Conservation (phyloP, 768 basidiomycete species). For the Lactarius psammicola region DNA sequence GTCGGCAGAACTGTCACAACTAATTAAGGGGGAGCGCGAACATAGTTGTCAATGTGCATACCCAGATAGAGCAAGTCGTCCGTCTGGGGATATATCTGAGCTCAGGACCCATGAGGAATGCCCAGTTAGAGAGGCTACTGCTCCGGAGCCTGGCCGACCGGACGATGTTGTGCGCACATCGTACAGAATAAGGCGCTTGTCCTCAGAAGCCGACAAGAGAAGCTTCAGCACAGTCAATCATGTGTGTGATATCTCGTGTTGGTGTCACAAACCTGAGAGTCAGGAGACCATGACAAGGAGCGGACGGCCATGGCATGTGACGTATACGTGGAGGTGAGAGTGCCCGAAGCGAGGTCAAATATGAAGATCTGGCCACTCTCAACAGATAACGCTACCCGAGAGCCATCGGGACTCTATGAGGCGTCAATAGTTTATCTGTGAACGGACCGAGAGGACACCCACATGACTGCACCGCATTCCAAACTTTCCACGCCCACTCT, state of each 20-base stretch:
- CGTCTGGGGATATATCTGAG: conserved; percentile 79
- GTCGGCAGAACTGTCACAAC: conserved; percentile 65
- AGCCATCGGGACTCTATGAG: conserved; percentile 85
- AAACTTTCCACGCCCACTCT: conserved; percentile 71
- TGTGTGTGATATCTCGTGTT: conserved; percentile 3
- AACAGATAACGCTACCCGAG: conserved; percentile 73
- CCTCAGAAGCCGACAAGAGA: conserved; percentile 87
- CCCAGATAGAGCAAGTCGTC: conserved; percentile 78
- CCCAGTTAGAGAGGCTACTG: conserved; percentile 81
- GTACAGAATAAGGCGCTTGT: conserved; percentile 86
- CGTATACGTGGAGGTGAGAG: conserved; percentile 68
- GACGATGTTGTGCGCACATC: conserved; percentile 75
- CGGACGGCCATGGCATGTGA: conserved; percentile 91
- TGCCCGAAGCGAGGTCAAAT: conserved; percentile 70
- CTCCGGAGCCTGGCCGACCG: conserved; percentile 61
- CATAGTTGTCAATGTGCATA: conserved; percentile 37
- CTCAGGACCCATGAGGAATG: conserved; percentile 92
- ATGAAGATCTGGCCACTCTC: conserved; percentile 89
- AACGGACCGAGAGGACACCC: conserved; percentile 33
- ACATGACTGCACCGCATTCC: conserved; percentile 76
- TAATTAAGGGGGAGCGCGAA: conserved; percentile 10
- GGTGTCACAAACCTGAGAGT: conserved; percentile 66
- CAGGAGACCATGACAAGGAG: conserved; percentile 84
- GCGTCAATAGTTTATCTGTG: conserved; percentile 5
- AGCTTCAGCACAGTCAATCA: conserved; percentile 46